Evolutionary conservation across 2,329 filamentous ascomycete genomes (phyloP), one percentile per base, ranked within the genome.

Genomic region (Thelonectria rubi): DNA sequence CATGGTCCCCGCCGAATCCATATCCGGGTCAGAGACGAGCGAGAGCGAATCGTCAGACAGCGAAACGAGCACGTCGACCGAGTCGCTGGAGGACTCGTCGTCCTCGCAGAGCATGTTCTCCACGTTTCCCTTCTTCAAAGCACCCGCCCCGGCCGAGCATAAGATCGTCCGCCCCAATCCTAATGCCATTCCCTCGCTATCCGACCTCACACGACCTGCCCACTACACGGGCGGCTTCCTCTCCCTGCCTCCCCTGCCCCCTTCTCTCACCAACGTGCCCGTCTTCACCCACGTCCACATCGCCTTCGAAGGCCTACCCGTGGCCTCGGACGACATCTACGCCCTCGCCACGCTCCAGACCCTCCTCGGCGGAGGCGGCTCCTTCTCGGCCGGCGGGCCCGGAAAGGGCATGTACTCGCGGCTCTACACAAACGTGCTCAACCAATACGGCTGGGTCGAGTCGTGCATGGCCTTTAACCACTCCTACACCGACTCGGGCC

Each of bases 391-490:
- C 55, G 95, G 95, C 71, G 95, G 95, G 0, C 95, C 95, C 5
- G 95, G 95, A 55, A 99, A 99, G 82, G 95, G 95, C 76, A 99
- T 99, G 95, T 98, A 98, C 83, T 97, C 92, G 39, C 91, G 95
- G 12, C 87, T 99, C 9, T 99, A 97, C 83, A 98, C 94, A 65
- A 97, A 97, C 76, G 94, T 98, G 0, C 86, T 99, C 53, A 99
- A 99, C 82, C 94, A 98, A 79, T 90, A 97, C 80, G 93, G 91
- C 69, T 99, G 94, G 94, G 93, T 99, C 24, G 95, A 99, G 80
- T 94, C 89, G 63, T 98, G 95, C 80, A 85, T 97, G 53, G 91
- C 94, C 30, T 98, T 98, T 83, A 98, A 98, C 83, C 94, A 98
- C 83, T 92, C 91, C 48, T 99, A 99, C 84, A 95, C 92, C 0